A percentile compares a stretch with the other conserved stretches of the same genome.
phyloP scores from a whole-genome alignment of 305 asterid genomes.

The Fraxinus floribunda region DNA sequence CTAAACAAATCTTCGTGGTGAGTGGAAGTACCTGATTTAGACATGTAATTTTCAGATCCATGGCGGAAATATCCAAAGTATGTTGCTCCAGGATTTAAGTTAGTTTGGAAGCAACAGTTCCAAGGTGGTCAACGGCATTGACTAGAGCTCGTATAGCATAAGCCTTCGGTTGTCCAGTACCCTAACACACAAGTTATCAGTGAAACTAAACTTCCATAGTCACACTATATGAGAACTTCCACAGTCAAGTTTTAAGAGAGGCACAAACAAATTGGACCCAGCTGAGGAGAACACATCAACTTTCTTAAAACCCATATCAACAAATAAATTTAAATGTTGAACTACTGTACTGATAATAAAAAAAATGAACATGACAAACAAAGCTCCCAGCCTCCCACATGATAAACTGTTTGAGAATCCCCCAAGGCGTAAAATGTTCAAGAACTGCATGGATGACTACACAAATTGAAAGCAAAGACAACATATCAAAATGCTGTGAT shows the following conservation, averaged over 20 bases:
- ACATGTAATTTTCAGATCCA: slow-evolving; percentile 69
- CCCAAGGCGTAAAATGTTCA: background rate
- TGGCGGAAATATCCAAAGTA: slow-evolving; percentile 53
- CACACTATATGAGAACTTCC: background rate
- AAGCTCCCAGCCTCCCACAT: background rate
- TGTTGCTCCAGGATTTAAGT: slow-evolving; percentile 84
- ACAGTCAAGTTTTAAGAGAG: background rate
- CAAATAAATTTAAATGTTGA: background rate
- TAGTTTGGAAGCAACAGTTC: slow-evolving; percentile 93
- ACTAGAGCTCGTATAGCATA: slow-evolving; percentile 88
- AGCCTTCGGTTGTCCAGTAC: slow-evolving; percentile 76
- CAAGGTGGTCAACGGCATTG: slow-evolving; percentile 96
- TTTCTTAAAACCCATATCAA: background rate
- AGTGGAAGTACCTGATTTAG: slow-evolving; percentile 54
- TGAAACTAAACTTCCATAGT: background rate
- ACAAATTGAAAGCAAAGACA: background rate
- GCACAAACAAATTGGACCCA: background rate
- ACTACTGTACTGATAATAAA: background rate
- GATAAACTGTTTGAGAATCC: background rate
- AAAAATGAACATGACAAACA: background rate
- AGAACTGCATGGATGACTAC: background rate
- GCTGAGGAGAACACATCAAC: background rate
- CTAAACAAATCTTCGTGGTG: background rate
- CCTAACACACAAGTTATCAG: background rate
- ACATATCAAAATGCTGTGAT: background rate